Conservation (phyloP, 2,329 filamentous ascomycete genomes). For the Ambrosiella cleistominuta region DNA sequence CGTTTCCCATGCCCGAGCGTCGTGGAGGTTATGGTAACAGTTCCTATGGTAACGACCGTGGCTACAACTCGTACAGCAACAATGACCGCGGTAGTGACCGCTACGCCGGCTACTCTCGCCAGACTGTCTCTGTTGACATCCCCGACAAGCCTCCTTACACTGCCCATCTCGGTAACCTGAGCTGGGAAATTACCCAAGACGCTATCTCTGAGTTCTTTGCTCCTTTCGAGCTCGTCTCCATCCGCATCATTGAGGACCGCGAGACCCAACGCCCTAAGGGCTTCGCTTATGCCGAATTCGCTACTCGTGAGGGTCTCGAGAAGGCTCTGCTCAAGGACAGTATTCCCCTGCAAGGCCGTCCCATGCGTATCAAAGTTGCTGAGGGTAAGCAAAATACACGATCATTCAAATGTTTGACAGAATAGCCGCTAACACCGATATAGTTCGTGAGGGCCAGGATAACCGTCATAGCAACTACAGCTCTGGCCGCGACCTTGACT, state of each 20-base stretch:
- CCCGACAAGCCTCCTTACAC: slow-evolving; percentile 89
- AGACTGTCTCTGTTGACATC: slow-evolving; percentile 54
- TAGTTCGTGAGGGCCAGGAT: slow-evolving; percentile 3
- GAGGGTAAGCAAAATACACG: slow-evolving; percentile 55
- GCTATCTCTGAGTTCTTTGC: slow-evolving; percentile 75
- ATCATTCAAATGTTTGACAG: background rate
- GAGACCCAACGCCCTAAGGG: slow-evolving; percentile 88
- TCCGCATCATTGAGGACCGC: slow-evolving; percentile 94
- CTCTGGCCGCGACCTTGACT: slow-evolving; percentile 64
- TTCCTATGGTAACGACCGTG: slow-evolving; percentile 22
- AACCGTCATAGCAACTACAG: slow-evolving; percentile 28
- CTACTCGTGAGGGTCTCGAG: slow-evolving; percentile 71
- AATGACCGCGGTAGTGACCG: slow-evolving; percentile 16
- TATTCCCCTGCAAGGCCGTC: slow-evolving; percentile 67
- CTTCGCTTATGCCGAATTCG: slow-evolving; percentile 95
- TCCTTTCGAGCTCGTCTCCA: slow-evolving; percentile 70
- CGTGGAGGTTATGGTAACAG: slow-evolving; percentile 18
- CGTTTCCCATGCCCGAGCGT: slow-evolving; percentile 34
- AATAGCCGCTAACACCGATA: background rate
- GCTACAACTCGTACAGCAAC: slow-evolving; percentile 21
- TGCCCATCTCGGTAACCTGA: slow-evolving; percentile 88
- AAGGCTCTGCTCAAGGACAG: slow-evolving; percentile 74
- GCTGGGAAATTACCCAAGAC: slow-evolving; percentile 76
- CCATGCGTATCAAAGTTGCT: slow-evolving; percentile 84
- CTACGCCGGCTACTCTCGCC: slow-evolving; percentile 28